Evolutionary conservation across 495 filamentous ascomycete genomes (phyloP).

Genomic region (Aspergillus homomorphus): DNA sequence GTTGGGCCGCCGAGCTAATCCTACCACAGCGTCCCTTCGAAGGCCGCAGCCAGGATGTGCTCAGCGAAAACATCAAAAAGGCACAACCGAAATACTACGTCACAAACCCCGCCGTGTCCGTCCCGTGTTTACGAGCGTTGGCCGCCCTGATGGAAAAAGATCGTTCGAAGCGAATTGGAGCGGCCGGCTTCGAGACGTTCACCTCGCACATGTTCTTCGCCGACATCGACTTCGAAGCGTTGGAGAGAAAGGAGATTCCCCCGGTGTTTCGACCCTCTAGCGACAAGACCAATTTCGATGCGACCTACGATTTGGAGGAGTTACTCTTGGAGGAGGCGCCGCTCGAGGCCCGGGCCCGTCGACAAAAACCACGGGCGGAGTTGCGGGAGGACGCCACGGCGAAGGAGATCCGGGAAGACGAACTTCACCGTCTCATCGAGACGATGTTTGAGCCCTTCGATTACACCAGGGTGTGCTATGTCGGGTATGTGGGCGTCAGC

Average conservation of each 20-base stretch:
- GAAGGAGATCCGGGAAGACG: conserved; percentile 91
- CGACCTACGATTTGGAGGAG: conserved; percentile 96
- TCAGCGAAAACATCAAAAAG: conserved; percentile 78
- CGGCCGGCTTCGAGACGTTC: conserved; percentile 73
- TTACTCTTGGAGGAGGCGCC: conserved; percentile 92
- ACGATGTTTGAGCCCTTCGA: conserved; percentile 94
- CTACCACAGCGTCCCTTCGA: conserved; percentile 75
- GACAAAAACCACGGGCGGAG: conserved; percentile 89
- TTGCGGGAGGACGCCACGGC: conserved; percentile 92
- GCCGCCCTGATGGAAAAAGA: conserved; percentile 77
- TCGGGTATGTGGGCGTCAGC: conserved; percentile 44
- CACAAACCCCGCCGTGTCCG: conserved; percentile 83
- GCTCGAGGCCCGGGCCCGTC: conserved; percentile 83
- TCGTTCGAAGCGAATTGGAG: conserved; percentile 74
- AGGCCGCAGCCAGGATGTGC: conserved; percentile 73
- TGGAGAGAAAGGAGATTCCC: conserved; percentile 86
- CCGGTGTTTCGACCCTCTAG: conserved; percentile 89
- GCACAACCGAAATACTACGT: conserved; percentile 82
- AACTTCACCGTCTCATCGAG: conserved; percentile 92
- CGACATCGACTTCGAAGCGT: conserved; percentile 75
- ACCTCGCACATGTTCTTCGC: conserved; percentile 86
- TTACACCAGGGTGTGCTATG: conserved; percentile 74
- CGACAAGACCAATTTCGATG: conserved; percentile 99
- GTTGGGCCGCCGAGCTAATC: conserved; percentile 25
- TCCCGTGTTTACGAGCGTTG: conserved; percentile 82